These are phyloP conservation scores for Cystofilobasidium bisporidii DNA, from an alignment of 768 basidiomycete genomes.

Conservation along the genomic window DNA sequence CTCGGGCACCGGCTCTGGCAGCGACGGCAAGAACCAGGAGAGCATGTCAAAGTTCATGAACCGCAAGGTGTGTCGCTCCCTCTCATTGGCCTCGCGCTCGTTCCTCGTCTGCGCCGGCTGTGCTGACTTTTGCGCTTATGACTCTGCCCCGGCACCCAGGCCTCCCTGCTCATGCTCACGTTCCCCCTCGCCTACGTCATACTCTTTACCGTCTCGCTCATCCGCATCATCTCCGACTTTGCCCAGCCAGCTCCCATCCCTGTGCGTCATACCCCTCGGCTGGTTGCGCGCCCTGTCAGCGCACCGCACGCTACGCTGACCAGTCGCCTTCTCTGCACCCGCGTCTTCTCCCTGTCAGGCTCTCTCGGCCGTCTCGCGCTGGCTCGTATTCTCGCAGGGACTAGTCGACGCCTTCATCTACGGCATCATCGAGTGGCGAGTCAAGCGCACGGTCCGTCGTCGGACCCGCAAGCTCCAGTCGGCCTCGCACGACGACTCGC, in stretches of 20 bases:
- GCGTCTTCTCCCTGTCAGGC: conserved; percentile 30
- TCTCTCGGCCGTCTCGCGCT: conserved; percentile 38
- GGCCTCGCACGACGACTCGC: background rate
- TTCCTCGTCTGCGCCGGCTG: conserved; percentile 27
- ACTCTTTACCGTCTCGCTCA: conserved; percentile 40
- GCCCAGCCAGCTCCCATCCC: conserved; percentile 1
- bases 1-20: conserved; percentile 11
- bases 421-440: conserved; percentile 37
- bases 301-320: no score
- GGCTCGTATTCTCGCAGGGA: conserved; percentile 36
- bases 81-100: no score
- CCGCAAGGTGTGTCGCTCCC: conserved; percentile 32
- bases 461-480: conserved; percentile 7
- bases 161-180: conserved; percentile 40
- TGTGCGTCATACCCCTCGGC: background rate
- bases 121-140: conserved; percentile 37
- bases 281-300: no score
- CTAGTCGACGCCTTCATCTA: conserved; percentile 41
- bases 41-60: conserved; percentile 40
- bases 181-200: conserved; percentile 40
- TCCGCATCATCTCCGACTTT: conserved; percentile 39
- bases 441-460: conserved; percentile 25
- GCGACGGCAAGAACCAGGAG: conserved; percentile 29
- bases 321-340: background rate
- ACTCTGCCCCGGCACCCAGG: no score